These are phyloP conservation scores for Suillus alpinus DNA, from an alignment of 768 basidiomycete genomes.

Conservation along the genomic window DNA sequence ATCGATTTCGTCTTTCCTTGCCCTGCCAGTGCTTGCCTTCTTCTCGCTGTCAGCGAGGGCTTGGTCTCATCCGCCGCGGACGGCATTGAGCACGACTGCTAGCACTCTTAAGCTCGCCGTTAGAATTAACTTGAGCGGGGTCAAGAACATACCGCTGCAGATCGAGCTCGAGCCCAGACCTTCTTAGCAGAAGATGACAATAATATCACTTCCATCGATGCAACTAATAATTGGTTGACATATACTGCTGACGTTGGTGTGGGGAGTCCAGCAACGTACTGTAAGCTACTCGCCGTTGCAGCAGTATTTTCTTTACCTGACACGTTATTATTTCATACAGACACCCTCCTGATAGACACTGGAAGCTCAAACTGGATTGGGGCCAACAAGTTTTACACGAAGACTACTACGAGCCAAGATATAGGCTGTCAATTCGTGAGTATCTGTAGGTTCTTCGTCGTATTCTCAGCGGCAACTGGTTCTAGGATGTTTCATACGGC, in stretches of 20 bases:
- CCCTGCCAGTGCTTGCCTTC: too few species aligned
- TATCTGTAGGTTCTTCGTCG: too few species aligned
- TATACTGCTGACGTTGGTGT: constrained; percentile 16
- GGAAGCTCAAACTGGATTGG: constrained; percentile 52
- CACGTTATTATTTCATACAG: constrained; percentile 1
- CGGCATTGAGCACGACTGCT: neutral
- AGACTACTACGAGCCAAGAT: constrained; percentile 40
- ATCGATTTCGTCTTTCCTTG: too few species aligned
- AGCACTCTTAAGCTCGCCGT: constrained; percentile 1
- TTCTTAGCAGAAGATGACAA: neutral
- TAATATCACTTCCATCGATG: constrained; percentile 3
- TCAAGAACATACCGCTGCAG: constrained; percentile 2
- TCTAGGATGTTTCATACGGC: constrained; percentile 9
- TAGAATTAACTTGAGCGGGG: constrained; percentile 1
- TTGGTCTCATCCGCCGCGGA: neutral
- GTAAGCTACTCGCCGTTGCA: neutral
- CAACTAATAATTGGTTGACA: constrained; percentile 12
- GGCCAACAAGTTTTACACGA: constrained; percentile 40
- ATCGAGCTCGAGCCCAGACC: neutral
- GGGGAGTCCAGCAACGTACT: constrained; percentile 13
- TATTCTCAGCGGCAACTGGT: neutral
- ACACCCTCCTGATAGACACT: constrained; percentile 13
- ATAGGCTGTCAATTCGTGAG: constrained; percentile 31
- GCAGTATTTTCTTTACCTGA: neutral
- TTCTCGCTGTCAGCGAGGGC: too few species aligned